Conservation (phyloP, 768 basidiomycete genomes). For the Daedalea quercina region DNA sequence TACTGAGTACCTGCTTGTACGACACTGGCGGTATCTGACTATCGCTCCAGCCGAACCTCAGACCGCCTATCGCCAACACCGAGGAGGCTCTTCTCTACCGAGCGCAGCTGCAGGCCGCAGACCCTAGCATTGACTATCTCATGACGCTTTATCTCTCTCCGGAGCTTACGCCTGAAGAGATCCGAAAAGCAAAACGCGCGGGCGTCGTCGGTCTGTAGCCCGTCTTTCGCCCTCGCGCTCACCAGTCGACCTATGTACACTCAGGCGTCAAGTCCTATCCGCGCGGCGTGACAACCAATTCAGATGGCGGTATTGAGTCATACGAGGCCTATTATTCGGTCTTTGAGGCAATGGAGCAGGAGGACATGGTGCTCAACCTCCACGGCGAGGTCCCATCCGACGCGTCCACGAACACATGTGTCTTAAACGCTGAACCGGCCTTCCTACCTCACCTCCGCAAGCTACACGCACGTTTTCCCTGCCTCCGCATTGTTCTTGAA, state of each 20-base stretch:
- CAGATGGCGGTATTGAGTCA: constrained; percentile 92
- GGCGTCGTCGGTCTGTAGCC: constrained; percentile 57
- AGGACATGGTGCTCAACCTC: constrained; percentile 90
- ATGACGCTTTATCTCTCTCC: constrained; percentile 97
- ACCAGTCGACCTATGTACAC: background rate
- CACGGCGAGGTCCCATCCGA: constrained; percentile 98
- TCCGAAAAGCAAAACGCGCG: constrained; percentile 77
- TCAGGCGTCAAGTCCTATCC: constrained; percentile 93
- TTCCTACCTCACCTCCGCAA: constrained; percentile 86
- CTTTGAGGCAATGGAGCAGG: constrained; percentile 91
- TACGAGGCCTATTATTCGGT: constrained; percentile 91
- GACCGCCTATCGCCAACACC: constrained; percentile 80
- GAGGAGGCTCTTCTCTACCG: constrained; percentile 80
- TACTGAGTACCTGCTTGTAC: constrained; percentile 23
- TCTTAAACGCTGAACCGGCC: constrained; percentile 86
- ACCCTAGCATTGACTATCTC: constrained; percentile 76
- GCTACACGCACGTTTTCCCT: constrained; percentile 79
- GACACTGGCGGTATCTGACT: background rate
- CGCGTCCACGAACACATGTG: constrained; percentile 68
- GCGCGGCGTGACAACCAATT: constrained; percentile 95
- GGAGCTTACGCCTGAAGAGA: constrained; percentile 84
- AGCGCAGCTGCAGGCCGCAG: constrained; percentile 63
- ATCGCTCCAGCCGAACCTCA: constrained; percentile 74
- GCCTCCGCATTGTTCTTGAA: constrained; percentile 90
- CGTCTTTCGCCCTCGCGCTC: background rate